A percentile compares a stretch with the other conserved stretches of the same genome.
Evolutionary conservation across 2,329 filamentous ascomycete species (phyloP).

Genomic region (Fusarium piperis): DNA sequence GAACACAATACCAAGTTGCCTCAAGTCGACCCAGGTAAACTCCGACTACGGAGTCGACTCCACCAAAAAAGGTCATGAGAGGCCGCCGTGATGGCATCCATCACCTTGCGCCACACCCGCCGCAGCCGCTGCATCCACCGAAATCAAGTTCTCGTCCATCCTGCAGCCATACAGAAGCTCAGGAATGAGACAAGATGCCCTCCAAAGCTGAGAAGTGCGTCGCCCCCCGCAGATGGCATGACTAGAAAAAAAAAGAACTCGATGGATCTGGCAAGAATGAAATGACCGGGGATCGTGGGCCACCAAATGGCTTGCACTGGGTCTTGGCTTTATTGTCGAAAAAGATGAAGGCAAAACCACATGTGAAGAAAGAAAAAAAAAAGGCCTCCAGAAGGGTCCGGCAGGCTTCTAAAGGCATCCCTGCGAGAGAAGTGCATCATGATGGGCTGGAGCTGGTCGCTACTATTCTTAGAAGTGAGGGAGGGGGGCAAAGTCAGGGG

Average conservation of each 20-base stretch:
- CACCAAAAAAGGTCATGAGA: conserved; percentile 3
- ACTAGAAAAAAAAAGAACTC: not conserved
- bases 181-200: conserved; percentile 41
- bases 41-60: not conserved
- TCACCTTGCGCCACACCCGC: conserved; percentile 34
- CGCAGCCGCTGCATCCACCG: conserved; percentile 19
- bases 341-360: not conserved
- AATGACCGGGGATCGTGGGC: conserved; percentile 22
- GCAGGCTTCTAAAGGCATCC: conserved; percentile 25
- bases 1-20: not conserved
- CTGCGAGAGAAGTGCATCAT: conserved; percentile 7
- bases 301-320: conserved; percentile 23
- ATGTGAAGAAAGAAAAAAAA: conserved; percentile 12
- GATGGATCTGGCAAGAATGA: not conserved
- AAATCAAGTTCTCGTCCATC: conserved; percentile 28
- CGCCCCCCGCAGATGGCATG: conserved; percentile 9
- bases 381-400: conserved; percentile 5
- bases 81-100: conserved; percentile 10
- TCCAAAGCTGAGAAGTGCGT: conserved; percentile 38
- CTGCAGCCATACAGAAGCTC: conserved; percentile 31
- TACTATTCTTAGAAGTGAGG: conserved; percentile 41
- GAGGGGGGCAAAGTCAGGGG: conserved; percentile 43
- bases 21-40: not conserved
- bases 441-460: not conserved
- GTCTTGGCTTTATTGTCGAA: conserved; percentile 9